Base-by-base conservation (phyloP, 371 early-diverging fungal species). In the Chytridiales sp. region DNA sequence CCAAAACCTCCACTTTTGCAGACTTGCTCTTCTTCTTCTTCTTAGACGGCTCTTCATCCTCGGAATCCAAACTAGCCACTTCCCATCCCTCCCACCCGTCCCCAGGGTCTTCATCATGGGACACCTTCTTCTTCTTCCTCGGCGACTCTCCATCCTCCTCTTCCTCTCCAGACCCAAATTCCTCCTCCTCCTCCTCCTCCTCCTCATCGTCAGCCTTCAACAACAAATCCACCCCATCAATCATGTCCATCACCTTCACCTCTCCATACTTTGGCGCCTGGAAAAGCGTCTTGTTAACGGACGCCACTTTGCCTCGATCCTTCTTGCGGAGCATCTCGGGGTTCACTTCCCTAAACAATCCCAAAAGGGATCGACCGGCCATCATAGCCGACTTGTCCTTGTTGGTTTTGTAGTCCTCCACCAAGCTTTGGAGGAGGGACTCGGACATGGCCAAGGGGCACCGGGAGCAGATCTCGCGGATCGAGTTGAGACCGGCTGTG, bases 381-480 rank as follows among this genome's bases (percentile, higher is more conserved):
- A 87, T 92, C 81, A 89, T 85, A 19, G 88, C 87, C 55, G 89
- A 88, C 83, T 95, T 97, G 64, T 95, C 93, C 30, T 87, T 81
- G 72, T 93, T 90, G 58, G 84, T 85, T 77, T 93, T 93, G 79
- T 91, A 97, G 49, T 80, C 80, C 56, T 90, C 87, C 4, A 91
- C 83, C 71, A 97, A 70, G 67, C 92, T 91, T 70, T 91, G 86
- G 47, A 97, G 73, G 48, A 97, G 73, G 1, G 88, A 87, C 24
- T 86, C 84, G 30, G 90, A 82, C 77, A 97, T 93, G 13, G 95
- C 93, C 47, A 97, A 71, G 4, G 98, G 96, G 56, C 88, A 87
- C 21, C 98, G 86, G 1, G 79, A 62, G 66, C 90, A 90, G n/a
- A 97, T 86, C 62, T 95, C 96, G 56, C 98, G 89, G 44, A 97